Base-by-base conservation (phyloP, 768 basidiomycete species). In the Tylopilus sp. region DNA sequence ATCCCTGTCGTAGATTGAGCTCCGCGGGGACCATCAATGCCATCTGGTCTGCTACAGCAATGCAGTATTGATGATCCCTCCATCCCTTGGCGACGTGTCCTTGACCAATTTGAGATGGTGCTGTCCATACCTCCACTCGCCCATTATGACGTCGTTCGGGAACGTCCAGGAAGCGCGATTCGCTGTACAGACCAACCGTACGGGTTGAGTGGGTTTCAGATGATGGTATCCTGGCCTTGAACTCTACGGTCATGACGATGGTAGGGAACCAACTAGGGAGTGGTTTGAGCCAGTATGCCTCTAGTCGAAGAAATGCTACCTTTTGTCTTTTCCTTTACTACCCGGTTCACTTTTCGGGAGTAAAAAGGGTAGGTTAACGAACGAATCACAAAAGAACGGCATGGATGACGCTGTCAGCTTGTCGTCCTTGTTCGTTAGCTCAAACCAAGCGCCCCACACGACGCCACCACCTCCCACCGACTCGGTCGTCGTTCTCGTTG, bases 61-160 rank as follows among this genome's bases (percentile, higher is more conserved):
- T 69, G 58, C 86, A 87, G n/a, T 80, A 71, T 59, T 86, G 84
- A 45, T 78, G 66, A 42, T 82, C 82, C 56, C 81, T 76, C 86
- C 85, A 87, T 12, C 77, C 76, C 4, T 73, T 64, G 9, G 36
- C 30, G 28, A 72, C 63, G 6, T 63, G 45, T 0, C 79, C 80
- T 49, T 77, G 75, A 3, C 78, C 81, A 34, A 83, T 71, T 49
- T 81, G 72, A 38, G 73, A 70, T 2, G 86, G 86, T 11, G 85
- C 82, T 7, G 82, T 81, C 85, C 85, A 87, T 13, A 86, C 71
- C 60, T 86, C 86, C 4, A 80, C 76, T 56, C 79, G 79, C 4
- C 66, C 59, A 43, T 86, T 83, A 56, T 87, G 84, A 51, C 84
- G 71, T 9, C 78, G 77, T 53, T 79, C 74, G 0, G 82, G 82